Conservation (phyloP, 139 green algal genomes). For the Zygnema circumcarinatum region DNA sequence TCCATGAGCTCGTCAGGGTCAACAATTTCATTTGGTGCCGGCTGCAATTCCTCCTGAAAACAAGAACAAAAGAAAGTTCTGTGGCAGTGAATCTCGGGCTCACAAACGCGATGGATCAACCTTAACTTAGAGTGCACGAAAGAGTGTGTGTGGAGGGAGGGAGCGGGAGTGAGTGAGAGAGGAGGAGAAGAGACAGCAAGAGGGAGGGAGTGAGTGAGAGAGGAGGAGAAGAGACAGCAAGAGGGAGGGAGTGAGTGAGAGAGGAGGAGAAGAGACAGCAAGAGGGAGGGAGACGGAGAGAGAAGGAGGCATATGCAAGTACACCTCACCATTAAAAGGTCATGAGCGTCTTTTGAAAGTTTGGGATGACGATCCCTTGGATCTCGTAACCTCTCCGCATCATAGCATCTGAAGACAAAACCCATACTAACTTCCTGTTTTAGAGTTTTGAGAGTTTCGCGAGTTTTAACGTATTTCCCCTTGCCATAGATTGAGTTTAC, state of each 20-base stretch:
- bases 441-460: no score
- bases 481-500: no score
- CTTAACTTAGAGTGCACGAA: background rate
- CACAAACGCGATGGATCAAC: no score
- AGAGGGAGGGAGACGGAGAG: background rate
- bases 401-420: conserved; percentile 42
- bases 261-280: background rate
- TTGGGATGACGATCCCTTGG: conserved; percentile 35
- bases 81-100: no score
- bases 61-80: conserved; percentile 13
- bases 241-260: background rate
- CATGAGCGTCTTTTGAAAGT: conserved; percentile 32
- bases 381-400: conserved; percentile 18
- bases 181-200: background rate
- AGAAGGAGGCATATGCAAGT: background rate
- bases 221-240: background rate
- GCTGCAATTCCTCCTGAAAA: conserved; percentile 16
- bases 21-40: conserved; percentile 29
- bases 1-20: conserved; percentile 69
- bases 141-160: background rate
- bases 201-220: background rate
- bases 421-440: background rate
- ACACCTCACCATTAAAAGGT: background rate
- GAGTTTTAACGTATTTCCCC: no score
- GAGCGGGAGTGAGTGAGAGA: background rate